Conservation (phyloP, 2,329 filamentous ascomycete species). For the Ampelomyces quisqualis region DNA sequence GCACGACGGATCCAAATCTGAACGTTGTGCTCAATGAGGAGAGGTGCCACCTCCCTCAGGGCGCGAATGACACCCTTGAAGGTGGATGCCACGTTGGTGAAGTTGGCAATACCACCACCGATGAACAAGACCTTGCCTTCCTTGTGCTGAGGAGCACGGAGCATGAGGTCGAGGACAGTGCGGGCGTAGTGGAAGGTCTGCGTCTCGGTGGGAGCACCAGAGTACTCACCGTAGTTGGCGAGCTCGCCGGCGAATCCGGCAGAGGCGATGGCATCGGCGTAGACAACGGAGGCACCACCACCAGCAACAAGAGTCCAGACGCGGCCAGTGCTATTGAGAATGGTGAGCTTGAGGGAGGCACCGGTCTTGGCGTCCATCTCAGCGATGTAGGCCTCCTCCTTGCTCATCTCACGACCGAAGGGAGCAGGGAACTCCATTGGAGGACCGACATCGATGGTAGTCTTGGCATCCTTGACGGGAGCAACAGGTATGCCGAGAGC, state of each 20-base stretch:
- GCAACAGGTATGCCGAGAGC: conserved; percentile 79
- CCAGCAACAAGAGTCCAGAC: conserved; percentile 98
- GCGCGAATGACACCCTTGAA: conserved; percentile 99
- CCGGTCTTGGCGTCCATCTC: conserved; percentile 99
- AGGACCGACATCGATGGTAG: conserved; percentile 93
- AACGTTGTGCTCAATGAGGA: conserved; percentile 92
- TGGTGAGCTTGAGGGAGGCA: conserved; percentile 96
- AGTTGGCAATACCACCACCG: conserved; percentile 99
- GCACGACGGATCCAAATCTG: conserved; percentile 93
- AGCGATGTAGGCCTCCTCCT: conserved; percentile 98
- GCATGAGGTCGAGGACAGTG: conserved; percentile 95
- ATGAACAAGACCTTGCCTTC: conserved; percentile 99
- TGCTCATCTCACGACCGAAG: conserved; percentile 96
- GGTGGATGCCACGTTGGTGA: conserved; percentile 98
- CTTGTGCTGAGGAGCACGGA: conserved; percentile 78
- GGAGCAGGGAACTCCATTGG: conserved; percentile 99
- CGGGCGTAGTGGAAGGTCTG: conserved; percentile 99
- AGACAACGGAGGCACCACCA: conserved; percentile 99
- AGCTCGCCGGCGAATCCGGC: conserved; percentile 93
- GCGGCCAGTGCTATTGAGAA: conserved; percentile 86
- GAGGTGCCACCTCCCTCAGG: conserved; percentile 81
- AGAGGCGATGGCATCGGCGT: conserved; percentile 97
- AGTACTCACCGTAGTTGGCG: conserved; percentile 99
- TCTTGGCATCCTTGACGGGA: conserved; percentile 64
- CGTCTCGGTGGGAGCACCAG: conserved; percentile 95